These are phyloP conservation scores for Diplotaxis tenuifolia DNA, from an alignment of 345 rosid species.

Conservation along the genomic window DNA sequence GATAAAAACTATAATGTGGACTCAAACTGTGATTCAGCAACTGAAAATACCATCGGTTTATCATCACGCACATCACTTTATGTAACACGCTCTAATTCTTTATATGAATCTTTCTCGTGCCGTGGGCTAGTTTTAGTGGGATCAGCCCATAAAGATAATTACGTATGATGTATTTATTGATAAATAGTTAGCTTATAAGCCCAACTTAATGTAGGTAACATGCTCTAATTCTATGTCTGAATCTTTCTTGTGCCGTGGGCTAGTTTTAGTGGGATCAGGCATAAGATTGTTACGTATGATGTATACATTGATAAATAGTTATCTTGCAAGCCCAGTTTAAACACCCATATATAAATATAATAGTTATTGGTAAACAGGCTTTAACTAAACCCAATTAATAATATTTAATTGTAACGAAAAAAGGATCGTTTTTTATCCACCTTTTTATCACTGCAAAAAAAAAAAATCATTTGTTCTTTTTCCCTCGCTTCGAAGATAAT, in stretches of 20 bases:
- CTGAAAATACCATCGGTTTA: not conserved
- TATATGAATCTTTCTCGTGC: not conserved
- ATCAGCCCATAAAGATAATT: constrained; percentile 4
- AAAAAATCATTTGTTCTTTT: too few species aligned
- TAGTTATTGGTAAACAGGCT: not conserved
- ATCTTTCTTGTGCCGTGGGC: not conserved
- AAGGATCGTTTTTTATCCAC: too few species aligned
- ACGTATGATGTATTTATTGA: not conserved
- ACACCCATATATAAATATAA: not conserved
- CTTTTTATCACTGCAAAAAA: too few species aligned
- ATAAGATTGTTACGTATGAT: not conserved
- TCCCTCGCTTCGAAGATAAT: constrained; percentile 18
- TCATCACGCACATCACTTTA: not conserved
- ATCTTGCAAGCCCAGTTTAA: not conserved
- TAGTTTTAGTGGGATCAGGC: not conserved
- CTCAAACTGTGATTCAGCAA: not conserved
- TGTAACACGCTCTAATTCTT: not conserved
- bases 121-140: not conserved
- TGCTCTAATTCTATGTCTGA: not conserved
- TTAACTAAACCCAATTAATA: not conserved
- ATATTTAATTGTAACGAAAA: not conserved
- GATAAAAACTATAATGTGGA: not conserved
- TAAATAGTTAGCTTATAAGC: not conserved
- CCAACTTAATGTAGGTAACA: too few species aligned
- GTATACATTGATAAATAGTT: not conserved